Evolutionary conservation across 768 basidiomycete species (phyloP), one percentile per base, ranked within the genome.

Genomic region (Termitomyces eurrhizus): DNA sequence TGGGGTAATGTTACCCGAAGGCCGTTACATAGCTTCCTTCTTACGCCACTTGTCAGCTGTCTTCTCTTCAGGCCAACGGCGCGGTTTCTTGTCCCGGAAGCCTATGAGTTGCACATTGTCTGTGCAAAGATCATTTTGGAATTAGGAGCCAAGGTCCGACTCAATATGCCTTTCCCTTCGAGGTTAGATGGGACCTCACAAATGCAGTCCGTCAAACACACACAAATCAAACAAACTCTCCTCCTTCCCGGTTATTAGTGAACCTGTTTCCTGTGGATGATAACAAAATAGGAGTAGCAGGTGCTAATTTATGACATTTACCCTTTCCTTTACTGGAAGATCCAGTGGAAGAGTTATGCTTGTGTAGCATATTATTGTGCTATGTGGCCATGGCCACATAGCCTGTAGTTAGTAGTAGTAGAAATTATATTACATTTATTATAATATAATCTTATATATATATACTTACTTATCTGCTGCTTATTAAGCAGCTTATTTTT

Each of bases 41-140:
- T 66, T 70, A 75, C 77, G 75, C 76, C 76, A 76, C 77, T 72
- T 75, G 74, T 74, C 75, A 78, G 68, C 68, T 71, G 73, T 65
- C 72, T 70, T 73, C 68, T 42, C 61, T 71, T 60, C 70, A 70
- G 66, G 60, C 57, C 64, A 62, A 62, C 42, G 63, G 63, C 37
- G 63, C 51, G 62, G 63, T 52, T 58, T 62, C 67, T 71, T 67
- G 62, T 63, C 62, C 63, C 56, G 65, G 62, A 61, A 50, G 56
- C 24, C 26, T 45, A 56, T 45, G 54, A 37, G 13, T 52, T 61
- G 45, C 41, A 32, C 44, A 45, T 58, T 53, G 44, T 62, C 29
- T 39, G 53, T 52, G 52, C 29, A 29, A 44, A 41, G 56, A 49
- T 58, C 52, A 52, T 65, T 59, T 26, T 56, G 51, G 33, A 62